Evolutionary conservation across 805 yeast species (phyloP), one percentile per base, ranked within the genome.

Genomic region (Monosporozyma aerobia): DNA sequence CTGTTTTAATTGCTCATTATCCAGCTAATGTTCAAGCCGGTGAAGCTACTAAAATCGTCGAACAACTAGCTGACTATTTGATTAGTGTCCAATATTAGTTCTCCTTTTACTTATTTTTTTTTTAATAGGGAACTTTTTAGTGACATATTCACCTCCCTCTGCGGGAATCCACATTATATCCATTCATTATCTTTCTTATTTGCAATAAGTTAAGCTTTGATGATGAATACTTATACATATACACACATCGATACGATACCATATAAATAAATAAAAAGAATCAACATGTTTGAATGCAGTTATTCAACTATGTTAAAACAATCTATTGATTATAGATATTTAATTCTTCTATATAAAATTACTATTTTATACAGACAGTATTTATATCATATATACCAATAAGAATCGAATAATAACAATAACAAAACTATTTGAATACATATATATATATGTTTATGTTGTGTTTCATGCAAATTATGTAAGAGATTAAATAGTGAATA

Each of bases 41-140:
- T 61, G 96, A 88, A 68, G 98, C 98, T 51, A 87, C 97, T 54
- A 81, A 85, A 64, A 87, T 90, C 57, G 96, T 92, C 53, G 99
- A 94, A 71, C 92, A 89, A 66, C 78, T 94, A 75, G 98, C 96
- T 47, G 98, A 94, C 69, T 90, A 94, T 67, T 79, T 94, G 73
- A 89, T 92, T 68, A 76, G 89, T 63, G 92, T 86, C 51, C 87
- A 89, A 54, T 90, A 87, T 71, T 92, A 77, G 37, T 27, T 49
- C 19, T 11, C 25, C 11, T 47, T 27, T 32, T n/a, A 25, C 1
- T 29, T 2, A 19, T 19, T 19, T 27, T 22, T 29, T 33, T 2
- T 33, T 35, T 35, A 35, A 35, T 9, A 32, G 14, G 37, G 10
- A 8, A 9, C 10, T 16, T 35, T n/a, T 35, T 35, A 35, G 13